Percentiles rank a stretch among this genome's conserved stretches.
These are phyloP conservation scores for Hygrophoropsis aurantiaca DNA, from an alignment of 768 basidiomycete genomes.

Conservation along the genomic window DNA sequence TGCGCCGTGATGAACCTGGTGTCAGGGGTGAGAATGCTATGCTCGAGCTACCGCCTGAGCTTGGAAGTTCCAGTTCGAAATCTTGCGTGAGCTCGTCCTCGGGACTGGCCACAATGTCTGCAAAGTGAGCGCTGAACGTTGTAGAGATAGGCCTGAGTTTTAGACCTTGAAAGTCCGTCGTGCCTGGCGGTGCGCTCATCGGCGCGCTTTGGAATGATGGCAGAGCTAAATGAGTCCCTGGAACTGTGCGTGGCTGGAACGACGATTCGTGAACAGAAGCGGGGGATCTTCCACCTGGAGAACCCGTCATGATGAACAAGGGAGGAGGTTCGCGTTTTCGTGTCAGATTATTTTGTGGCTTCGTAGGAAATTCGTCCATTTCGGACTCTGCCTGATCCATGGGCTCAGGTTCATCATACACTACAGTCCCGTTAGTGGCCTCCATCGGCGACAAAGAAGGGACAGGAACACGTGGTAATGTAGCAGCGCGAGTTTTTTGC, in stretches of 20 bases:
- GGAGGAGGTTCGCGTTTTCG: slow-evolving; percentile 30
- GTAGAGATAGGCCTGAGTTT: slow-evolving; percentile 76
- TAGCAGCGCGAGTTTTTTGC: slow-evolving; percentile 29
- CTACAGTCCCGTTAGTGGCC: slow-evolving; percentile 10
- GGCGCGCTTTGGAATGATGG: slow-evolving; percentile 24
- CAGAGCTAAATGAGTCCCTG: slow-evolving; percentile 12
- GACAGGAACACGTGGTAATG: slow-evolving; percentile 36
- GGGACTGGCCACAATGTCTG: slow-evolving; percentile 36
- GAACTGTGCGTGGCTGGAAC: slow-evolving; percentile 15
- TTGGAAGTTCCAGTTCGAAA: slow-evolving; percentile 49
- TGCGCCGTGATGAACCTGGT: slow-evolving; percentile 33
- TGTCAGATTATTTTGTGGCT: neutral
- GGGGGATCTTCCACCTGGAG: slow-evolving; percentile 13
- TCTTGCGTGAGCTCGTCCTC: slow-evolving; percentile 35
- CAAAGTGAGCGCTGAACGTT: slow-evolving; percentile 71
- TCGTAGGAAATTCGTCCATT: neutral
- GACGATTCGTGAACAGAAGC: slow-evolving; percentile 11
- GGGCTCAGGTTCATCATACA: slow-evolving; percentile 6
- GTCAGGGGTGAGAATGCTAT: slow-evolving; percentile 50
- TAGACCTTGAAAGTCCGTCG: slow-evolving; percentile 62
- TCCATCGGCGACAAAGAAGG: slow-evolving; percentile 39
- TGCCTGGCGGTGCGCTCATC: slow-evolving; percentile 66
- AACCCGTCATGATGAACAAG: slow-evolving; percentile 27
- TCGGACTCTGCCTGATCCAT: neutral
- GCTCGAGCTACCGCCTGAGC: slow-evolving; percentile 41